Evolutionary conservation across 306 rosid genomes (phyloP).

Genomic region (Cucumis melo): DNA sequence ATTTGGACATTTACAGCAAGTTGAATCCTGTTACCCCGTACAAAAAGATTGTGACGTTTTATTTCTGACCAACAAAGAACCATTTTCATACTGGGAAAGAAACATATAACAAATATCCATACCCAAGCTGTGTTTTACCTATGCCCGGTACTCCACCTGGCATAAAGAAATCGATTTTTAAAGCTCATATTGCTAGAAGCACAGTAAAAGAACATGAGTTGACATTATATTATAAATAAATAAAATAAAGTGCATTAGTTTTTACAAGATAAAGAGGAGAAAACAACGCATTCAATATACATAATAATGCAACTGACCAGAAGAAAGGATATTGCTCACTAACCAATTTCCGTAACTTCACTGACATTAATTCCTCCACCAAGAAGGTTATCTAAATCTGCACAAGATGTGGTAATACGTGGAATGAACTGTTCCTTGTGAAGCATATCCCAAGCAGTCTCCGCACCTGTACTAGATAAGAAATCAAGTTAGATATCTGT

Average conservation of each 20-base stretch:
- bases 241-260: background rate
- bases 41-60: background rate
- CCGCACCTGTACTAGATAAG: conserved; percentile 38
- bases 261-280: background rate
- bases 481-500: background rate
- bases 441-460: conserved; percentile 88
- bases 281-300: background rate
- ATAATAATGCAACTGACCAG: background rate
- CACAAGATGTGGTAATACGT: conserved; percentile 61
- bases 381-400: conserved; percentile 67
- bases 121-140: conserved; percentile 97
- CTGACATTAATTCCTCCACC: conserved; percentile 75
- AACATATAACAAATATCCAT: conserved; percentile 13
- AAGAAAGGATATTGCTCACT: conserved; percentile 12
- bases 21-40: conserved; percentile 54
- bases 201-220: background rate
- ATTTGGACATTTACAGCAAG: conserved; percentile 90
- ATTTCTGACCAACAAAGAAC: background rate
- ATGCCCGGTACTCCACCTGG: conserved; percentile 94
- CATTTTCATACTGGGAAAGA: background rate
- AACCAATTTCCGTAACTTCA: conserved; percentile 93
- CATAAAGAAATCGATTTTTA: background rate
- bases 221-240: background rate
- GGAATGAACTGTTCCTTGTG: conserved; percentile 53
- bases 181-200: background rate